Conservation (phyloP, 208 protist species). For the Leishmania major region DNA sequence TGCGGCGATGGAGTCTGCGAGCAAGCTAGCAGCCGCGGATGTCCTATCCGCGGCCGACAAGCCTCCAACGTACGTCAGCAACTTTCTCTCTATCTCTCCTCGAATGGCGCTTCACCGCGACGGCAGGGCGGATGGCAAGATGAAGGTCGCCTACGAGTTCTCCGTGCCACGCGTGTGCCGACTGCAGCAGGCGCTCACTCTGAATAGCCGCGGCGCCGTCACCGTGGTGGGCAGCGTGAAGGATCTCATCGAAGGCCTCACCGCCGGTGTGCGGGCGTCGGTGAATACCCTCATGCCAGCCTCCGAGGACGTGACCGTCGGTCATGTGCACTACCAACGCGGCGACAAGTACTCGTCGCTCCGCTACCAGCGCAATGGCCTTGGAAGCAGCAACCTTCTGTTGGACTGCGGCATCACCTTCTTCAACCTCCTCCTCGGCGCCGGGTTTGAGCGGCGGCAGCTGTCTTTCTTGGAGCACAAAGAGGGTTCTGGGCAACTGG, state of each 20-base stretch:
- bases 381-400: constrained; percentile 86
- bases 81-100: constrained; percentile 70
- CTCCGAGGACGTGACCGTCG: constrained; percentile 74
- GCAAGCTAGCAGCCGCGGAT: neutral
- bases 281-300: constrained; percentile 86
- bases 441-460: constrained; percentile 82
- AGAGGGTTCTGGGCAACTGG: constrained; percentile 63
- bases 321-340: constrained; percentile 65
- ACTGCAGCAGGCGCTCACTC: constrained; percentile 63
- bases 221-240: constrained; percentile 45
- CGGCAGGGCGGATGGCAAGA: constrained; percentile 68
- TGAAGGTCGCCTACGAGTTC: constrained; percentile 73
- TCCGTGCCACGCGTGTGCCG: constrained; percentile 66
- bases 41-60: neutral
- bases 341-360: constrained; percentile 77
- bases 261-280: constrained; percentile 42
- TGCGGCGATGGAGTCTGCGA: neutral
- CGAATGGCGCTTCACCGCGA: constrained; percentile 66
- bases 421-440: constrained; percentile 80
- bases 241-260: constrained; percentile 76
- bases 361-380: constrained; percentile 80
- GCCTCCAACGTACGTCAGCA: constrained; percentile 11
- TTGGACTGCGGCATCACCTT: constrained; percentile 84
- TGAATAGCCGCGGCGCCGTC: constrained; percentile 68
- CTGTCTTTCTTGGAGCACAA: constrained; percentile 80